A percentile compares a stretch with the other conserved stretches of the same genome.
phyloP scores from a whole-genome alignment of 139 green algal species.

The Pedinophyceae sp. region DNA sequence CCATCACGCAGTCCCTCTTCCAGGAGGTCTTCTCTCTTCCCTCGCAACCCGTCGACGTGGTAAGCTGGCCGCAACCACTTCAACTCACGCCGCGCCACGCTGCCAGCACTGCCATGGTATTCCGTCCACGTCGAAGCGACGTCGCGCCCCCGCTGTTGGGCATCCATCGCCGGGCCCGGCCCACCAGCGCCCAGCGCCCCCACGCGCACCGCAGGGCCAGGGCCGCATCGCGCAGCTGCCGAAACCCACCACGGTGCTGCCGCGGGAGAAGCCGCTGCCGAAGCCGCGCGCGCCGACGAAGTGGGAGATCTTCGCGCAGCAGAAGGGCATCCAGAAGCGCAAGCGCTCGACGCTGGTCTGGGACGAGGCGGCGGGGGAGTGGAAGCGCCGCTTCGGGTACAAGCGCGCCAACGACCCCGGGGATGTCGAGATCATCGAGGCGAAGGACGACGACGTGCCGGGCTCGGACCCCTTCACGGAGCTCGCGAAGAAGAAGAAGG shows the following conservation, averaged over 20 bases:
- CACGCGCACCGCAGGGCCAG: too few relatives aligned
- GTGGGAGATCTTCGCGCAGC: constrained; percentile 86
- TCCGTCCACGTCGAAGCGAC: too few relatives aligned
- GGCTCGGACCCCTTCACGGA: constrained; percentile 79
- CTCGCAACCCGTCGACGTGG: neutral
- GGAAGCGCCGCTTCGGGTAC: constrained; percentile 71
- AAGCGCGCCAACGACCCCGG: constrained; percentile 59
- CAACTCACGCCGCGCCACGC: too few relatives aligned
- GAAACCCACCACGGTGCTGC: constrained; percentile 41
- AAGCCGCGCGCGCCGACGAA: constrained; percentile 62
- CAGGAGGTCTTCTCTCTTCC: constrained; percentile 7
- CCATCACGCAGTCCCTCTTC: constrained; percentile 5
- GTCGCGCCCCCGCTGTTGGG: too few relatives aligned
- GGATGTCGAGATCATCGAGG: constrained; percentile 79
- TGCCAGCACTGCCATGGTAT: too few relatives aligned
- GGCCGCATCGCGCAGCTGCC: constrained; percentile 62
- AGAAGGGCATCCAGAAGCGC: constrained; percentile 76
- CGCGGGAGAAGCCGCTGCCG: constrained; percentile 65
- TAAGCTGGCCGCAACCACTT: too few relatives aligned
- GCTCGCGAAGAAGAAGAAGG: constrained; percentile 48
- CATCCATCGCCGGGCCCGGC: too few relatives aligned
- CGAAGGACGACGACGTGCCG: constrained; percentile 39
- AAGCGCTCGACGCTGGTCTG: constrained; percentile 79
- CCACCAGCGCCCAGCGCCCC: too few relatives aligned
- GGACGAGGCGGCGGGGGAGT: constrained; percentile 66